Percentiles rank a stretch among this genome's conserved stretches.
Evolutionary conservation across 768 basidiomycete species (phyloP).

Genomic region (Daedaleopsis nitida): DNA sequence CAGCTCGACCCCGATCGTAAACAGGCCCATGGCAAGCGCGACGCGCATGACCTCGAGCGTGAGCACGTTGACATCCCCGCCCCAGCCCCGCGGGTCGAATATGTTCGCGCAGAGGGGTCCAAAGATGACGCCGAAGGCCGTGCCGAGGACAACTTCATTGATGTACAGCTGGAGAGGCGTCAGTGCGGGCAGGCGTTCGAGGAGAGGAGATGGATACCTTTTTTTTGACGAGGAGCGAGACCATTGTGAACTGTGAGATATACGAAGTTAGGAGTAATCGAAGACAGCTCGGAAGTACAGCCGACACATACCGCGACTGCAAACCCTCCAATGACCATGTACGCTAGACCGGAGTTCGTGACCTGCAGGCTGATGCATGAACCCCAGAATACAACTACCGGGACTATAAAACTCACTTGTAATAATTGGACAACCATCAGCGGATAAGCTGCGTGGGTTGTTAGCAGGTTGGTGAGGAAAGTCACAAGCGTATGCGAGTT

Average conservation of each 20-base stretch:
- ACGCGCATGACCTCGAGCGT: slow-evolving; percentile 88
- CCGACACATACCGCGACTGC: slow-evolving; percentile 44
- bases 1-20: slow-evolving; percentile 94
- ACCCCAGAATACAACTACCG: background rate
- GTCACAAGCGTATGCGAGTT: no score
- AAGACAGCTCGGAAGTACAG: background rate
- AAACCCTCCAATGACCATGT: slow-evolving; percentile 64
- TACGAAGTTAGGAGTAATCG: background rate
- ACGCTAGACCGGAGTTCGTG: slow-evolving; percentile 54
- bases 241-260: slow-evolving; percentile 70
- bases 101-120: slow-evolving; percentile 73
- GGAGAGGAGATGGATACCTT: slow-evolving; percentile 43
- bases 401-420: slow-evolving; percentile 30
- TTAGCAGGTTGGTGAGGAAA: no score
- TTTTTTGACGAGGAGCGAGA: slow-evolving; percentile 83
- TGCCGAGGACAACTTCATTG: slow-evolving; percentile 93
- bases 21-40: slow-evolving; percentile 89
- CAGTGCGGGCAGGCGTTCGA: background rate
- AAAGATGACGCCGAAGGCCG: slow-evolving; percentile 62
- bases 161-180: slow-evolving; percentile 62
- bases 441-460: no score
- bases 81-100: slow-evolving; percentile 83
- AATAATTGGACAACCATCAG: slow-evolving; percentile 20
- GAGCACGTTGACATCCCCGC: slow-evolving; percentile 51
- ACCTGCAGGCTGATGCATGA: slow-evolving; percentile 45